Conservation (phyloP, 768 basidiomycete species). For the Suillus spraguei region DNA sequence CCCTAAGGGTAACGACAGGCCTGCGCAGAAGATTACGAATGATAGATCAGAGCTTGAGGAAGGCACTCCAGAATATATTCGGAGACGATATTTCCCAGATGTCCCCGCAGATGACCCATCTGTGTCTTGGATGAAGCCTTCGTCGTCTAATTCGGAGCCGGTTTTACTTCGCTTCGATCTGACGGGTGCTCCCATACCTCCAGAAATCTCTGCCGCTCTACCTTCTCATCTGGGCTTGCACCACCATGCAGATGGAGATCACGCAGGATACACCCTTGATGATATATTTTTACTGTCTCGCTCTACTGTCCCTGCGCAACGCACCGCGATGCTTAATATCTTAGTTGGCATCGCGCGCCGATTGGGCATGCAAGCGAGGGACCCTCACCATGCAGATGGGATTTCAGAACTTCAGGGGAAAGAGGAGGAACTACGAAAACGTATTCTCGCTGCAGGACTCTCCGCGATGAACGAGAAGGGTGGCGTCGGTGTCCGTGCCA, state of each 20-base stretch:
- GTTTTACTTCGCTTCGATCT: slow-evolving; percentile 71
- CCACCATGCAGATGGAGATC: slow-evolving; percentile 78
- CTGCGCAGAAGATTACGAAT: background rate
- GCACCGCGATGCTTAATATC: slow-evolving; percentile 79
- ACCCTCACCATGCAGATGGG: background rate
- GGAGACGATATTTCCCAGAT: slow-evolving; percentile 79
- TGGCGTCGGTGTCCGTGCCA: slow-evolving; percentile 63
- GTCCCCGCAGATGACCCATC: slow-evolving; percentile 69
- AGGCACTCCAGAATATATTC: slow-evolving; percentile 83
- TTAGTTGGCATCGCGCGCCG: slow-evolving; percentile 58
- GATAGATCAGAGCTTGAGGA: slow-evolving; percentile 48
- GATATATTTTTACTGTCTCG: slow-evolving; percentile 80
- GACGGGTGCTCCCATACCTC: slow-evolving; percentile 67
- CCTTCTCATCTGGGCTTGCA: slow-evolving; percentile 89
- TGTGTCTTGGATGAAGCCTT: slow-evolving; percentile 73
- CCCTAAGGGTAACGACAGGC: background rate
- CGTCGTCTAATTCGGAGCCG: slow-evolving; percentile 22
- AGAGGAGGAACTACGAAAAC: slow-evolving; percentile 37
- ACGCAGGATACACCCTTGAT: slow-evolving; percentile 87
- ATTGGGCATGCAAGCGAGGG: slow-evolving; percentile 23
- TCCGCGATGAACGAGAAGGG: slow-evolving; percentile 69
- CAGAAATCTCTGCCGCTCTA: slow-evolving; percentile 51
- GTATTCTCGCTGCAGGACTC: slow-evolving; percentile 66
- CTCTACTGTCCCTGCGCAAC: slow-evolving; percentile 83
- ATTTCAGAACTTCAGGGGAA: slow-evolving; percentile 28